Evolutionary conservation across 768 basidiomycete species (phyloP).

Genomic region (Boletus rex-veris): DNA sequence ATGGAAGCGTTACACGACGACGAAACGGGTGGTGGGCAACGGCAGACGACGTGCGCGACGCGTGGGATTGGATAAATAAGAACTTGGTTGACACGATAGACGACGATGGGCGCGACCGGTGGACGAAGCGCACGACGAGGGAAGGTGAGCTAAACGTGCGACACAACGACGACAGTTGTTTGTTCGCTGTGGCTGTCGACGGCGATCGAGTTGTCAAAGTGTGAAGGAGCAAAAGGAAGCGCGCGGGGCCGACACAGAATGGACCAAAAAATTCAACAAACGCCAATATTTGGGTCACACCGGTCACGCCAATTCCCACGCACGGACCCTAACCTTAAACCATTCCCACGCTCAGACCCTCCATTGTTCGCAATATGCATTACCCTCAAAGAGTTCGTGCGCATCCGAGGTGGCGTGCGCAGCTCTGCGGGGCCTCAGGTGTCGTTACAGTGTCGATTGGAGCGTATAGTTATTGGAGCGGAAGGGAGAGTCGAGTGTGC

Average conservation of each 20-base stretch:
- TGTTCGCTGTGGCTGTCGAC: slow-evolving; percentile 45
- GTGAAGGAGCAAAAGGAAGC: slow-evolving; percentile 43
- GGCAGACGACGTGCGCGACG: slow-evolving; percentile 45
- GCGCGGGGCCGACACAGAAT: slow-evolving; percentile 44
- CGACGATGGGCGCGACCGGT: slow-evolving; percentile 24
- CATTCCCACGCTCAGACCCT: slow-evolving; percentile 31
- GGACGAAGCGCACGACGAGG: slow-evolving; percentile 18
- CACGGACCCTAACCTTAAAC: slow-evolving; percentile 44
- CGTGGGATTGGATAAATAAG: slow-evolving; percentile 41
- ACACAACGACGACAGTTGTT: slow-evolving; percentile 39
- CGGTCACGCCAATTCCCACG: slow-evolving; percentile 36
- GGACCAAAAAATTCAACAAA: slow-evolving; percentile 40
- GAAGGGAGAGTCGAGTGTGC: background rate
- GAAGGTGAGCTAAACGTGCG: slow-evolving; percentile 27
- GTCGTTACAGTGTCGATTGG: background rate
- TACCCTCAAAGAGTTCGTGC: background rate
- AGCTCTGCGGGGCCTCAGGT: background rate
- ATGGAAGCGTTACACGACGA: slow-evolving; percentile 28
- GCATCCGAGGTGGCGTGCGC: background rate
- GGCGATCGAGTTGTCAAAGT: slow-evolving; percentile 46
- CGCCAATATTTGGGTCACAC: slow-evolving; percentile 39
- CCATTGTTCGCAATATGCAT: slow-evolving; percentile 14
- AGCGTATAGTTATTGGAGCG: background rate
- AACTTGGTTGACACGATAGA: slow-evolving; percentile 20
- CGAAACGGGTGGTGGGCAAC: slow-evolving; percentile 17